Evolutionary conservation across 225 moss, liverwort and hornwort species (phyloP).

Genomic region (Antitrichia curtipendula): DNA sequence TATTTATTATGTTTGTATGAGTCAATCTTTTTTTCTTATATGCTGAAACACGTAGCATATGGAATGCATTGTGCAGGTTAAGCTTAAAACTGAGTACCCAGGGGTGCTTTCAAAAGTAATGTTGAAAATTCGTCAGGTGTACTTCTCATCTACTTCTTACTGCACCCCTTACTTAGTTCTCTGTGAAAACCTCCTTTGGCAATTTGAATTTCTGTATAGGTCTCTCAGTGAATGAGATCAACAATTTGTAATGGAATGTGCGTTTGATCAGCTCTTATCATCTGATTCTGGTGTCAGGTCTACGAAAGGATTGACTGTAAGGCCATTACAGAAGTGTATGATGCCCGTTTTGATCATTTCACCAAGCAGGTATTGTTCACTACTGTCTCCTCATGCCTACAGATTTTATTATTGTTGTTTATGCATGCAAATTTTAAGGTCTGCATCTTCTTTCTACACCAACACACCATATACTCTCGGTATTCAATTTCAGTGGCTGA

Average conservation of each 20-base stretch:
- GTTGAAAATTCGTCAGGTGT: conserved; percentile 85
- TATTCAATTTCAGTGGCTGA: neutral
- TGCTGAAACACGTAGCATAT: neutral
- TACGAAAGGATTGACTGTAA: conserved; percentile 74
- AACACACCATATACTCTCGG: neutral
- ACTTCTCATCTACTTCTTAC: neutral
- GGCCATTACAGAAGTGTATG: conserved; percentile 43
- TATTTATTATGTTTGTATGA: neutral
- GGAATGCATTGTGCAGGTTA: conserved; percentile 45
- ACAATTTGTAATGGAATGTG: neutral
- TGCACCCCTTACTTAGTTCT: neutral
- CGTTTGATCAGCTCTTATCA: neutral
- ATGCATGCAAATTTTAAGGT: neutral
- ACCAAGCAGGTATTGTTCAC: conserved; percentile 57
- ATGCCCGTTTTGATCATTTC: conserved; percentile 80
- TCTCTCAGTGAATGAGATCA: neutral
- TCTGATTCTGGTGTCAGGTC: conserved; percentile 35
- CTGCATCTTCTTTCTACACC: neutral
- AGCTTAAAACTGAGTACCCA: conserved; percentile 51
- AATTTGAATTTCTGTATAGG: neutral
- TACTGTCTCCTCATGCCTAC: neutral
- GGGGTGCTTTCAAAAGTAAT: conserved; percentile 68
- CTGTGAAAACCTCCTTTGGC: neutral
- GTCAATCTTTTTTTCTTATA: neutral
- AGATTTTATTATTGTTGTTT: neutral